These are phyloP conservation scores for Cutaneotrichosporon cyanovorans DNA, from an alignment of 1,284 basidiomycete species.

Conservation along the genomic window DNA sequence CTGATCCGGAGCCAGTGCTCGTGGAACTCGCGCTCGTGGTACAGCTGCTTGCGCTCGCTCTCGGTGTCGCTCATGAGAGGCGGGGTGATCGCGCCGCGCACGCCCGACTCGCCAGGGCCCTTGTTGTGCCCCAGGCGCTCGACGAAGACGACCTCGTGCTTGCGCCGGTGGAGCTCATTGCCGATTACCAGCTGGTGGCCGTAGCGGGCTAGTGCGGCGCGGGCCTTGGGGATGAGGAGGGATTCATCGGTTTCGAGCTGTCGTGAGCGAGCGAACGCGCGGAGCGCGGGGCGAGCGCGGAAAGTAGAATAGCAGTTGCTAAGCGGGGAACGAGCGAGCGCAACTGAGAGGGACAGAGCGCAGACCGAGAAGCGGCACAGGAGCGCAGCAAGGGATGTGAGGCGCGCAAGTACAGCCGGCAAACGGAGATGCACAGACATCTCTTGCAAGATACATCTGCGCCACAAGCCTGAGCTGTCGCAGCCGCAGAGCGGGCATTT, in stretches of 20 bases:
- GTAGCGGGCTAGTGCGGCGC: slow-evolving; percentile 78
- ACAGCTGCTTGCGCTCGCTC: no score
- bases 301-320: no score
- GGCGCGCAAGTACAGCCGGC: not conserved
- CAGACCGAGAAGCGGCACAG: no score
- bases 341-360: no score
- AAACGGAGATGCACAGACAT: no score
- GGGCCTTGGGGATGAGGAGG: slow-evolving; percentile 84
- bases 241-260: slow-evolving; percentile 86
- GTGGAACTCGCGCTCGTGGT: slow-evolving; percentile 41
- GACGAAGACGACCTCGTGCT: slow-evolving; percentile 87
- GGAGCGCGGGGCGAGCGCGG: no score
- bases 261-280: not conserved
- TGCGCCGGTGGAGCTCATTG: slow-evolving; percentile 82
- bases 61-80: slow-evolving; percentile 17
- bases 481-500: no score
- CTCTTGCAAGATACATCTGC: no score
- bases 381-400: not conserved
- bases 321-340: no score
- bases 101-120: slow-evolving; percentile 3
- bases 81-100: slow-evolving; percentile 7
- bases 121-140: slow-evolving; percentile 27
- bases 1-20: slow-evolving; percentile 71
- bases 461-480: no score
- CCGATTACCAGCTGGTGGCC: slow-evolving; percentile 97